Evolutionary conservation across 2,329 filamentous ascomycete species (phyloP).

Genomic region (Penicillium concentricum): DNA sequence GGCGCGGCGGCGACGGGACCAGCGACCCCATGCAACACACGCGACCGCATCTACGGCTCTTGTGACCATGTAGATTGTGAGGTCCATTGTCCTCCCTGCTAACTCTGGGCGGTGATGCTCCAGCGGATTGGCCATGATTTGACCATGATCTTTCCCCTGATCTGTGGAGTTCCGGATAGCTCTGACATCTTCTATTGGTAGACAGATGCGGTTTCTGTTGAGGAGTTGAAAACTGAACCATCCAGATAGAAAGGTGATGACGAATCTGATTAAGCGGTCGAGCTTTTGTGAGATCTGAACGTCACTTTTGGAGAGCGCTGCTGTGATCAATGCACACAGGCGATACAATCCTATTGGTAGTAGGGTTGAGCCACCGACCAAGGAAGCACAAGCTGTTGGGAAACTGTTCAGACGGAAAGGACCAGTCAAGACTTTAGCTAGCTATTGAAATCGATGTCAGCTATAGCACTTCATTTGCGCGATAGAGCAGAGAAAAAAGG

Average conservation of each 20-base stretch:
- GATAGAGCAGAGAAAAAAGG: background rate
- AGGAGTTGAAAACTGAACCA: slow-evolving; percentile 51
- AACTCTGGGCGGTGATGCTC: slow-evolving; percentile 33
- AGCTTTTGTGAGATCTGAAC: slow-evolving; percentile 16
- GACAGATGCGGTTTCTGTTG: slow-evolving; percentile 39
- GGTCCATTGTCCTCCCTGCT: slow-evolving; percentile 74
- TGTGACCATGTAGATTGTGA: slow-evolving; percentile 74
- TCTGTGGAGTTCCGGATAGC: slow-evolving; percentile 5
- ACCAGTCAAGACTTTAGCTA: slow-evolving; percentile 38
- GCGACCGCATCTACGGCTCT: slow-evolving; percentile 71
- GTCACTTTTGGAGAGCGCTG: slow-evolving; percentile 17
- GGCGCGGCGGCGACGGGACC: slow-evolving; percentile 35
- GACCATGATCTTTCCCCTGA: slow-evolving; percentile 4
- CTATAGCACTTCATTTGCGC: slow-evolving; percentile 2
- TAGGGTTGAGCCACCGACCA: slow-evolving; percentile 54
- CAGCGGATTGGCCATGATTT: slow-evolving; percentile 5
- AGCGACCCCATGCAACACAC: slow-evolving; percentile 62
- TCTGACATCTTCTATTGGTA: slow-evolving; percentile 12
- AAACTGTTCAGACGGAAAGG: slow-evolving; percentile 49
- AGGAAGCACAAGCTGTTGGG: slow-evolving; percentile 52
- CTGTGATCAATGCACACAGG: slow-evolving; percentile 26
- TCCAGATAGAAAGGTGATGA: slow-evolving; percentile 50
- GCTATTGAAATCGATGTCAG: slow-evolving; percentile 32
- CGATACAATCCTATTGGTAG: slow-evolving; percentile 37
- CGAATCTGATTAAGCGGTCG: slow-evolving; percentile 39